A percentile compares a stretch with the other conserved stretches of the same genome.
Conservation (phyloP, 352 stramenopile species). For the Phytophthora hibernalis region DNA sequence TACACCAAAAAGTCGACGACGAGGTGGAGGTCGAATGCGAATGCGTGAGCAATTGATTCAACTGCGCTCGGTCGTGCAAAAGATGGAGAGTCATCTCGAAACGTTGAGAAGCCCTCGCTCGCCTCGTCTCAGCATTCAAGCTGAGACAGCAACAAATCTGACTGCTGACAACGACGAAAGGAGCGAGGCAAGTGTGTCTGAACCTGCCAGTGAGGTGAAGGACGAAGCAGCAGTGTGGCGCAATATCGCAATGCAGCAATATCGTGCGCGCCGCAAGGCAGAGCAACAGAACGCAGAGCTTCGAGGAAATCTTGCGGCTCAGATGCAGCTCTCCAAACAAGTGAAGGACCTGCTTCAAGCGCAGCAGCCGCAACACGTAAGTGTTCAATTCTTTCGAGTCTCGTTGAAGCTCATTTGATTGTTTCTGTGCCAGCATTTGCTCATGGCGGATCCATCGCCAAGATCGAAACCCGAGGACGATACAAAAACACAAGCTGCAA, state of each 20-base stretch:
- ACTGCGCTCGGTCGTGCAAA: conserved; percentile 23
- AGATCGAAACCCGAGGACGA: not conserved
- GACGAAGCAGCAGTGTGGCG: conserved; percentile 12
- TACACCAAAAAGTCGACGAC: conserved; percentile 9
- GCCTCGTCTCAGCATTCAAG: conserved; percentile 2
- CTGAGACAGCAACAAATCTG: not conserved
- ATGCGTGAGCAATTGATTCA: conserved; percentile 32
- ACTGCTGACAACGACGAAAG: conserved; percentile 7
- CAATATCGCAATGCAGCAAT: conserved; percentile 32
- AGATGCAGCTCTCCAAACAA: conserved; percentile 30
- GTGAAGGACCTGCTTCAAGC: conserved; percentile 24
- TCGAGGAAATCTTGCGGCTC: conserved; percentile 11
- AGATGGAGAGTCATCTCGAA: conserved; percentile 30
- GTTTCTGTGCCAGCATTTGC: not conserved
- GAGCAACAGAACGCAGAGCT: conserved; percentile 29
- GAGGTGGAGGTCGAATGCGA: conserved; percentile 10
- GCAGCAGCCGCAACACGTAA: conserved; percentile 18
- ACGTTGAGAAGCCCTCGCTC: conserved; percentile 23
- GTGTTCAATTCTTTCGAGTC: not conserved
- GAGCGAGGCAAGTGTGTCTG: not conserved
- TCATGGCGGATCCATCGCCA: not conserved
- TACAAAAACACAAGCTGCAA: not conserved
- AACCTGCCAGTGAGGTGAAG: not conserved
- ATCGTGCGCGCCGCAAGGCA: conserved; percentile 21
- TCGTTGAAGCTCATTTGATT: not conserved